Evolutionary conservation across 192 early-diverging fungal species (phyloP).

Genomic region (Dissophora ornata): DNA sequence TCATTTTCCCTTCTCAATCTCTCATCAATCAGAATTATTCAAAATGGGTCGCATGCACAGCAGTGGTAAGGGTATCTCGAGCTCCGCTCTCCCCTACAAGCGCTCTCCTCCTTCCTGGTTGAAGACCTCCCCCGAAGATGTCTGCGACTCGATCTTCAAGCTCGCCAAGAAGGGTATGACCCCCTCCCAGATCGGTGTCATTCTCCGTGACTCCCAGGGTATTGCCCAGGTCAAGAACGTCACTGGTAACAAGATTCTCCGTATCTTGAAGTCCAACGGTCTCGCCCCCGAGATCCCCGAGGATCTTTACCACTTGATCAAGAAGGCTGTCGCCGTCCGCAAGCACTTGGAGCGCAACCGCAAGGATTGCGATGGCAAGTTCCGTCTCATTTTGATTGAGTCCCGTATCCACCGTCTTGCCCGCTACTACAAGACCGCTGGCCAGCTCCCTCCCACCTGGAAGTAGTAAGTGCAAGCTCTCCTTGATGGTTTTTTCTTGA

Average conservation of each 20-base stretch:
- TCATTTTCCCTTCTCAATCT: conserved; percentile 6
- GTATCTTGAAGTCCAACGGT: conserved; percentile 98
- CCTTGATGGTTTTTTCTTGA: conserved; percentile 6
- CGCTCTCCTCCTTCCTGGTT: conserved; percentile 97
- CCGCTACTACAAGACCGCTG: conserved; percentile 98
- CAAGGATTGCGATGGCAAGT: conserved; percentile 99
- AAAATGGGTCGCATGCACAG: conserved; percentile 97
- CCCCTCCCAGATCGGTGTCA: conserved; percentile 98
- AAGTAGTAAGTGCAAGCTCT: conserved; percentile 82
- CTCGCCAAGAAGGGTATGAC: conserved; percentile 99
- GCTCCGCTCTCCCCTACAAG: conserved; percentile 94
- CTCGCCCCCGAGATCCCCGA: conserved; percentile 96
- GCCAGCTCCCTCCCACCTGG: conserved; percentile 97
- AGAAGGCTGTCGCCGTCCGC: conserved; percentile 99
- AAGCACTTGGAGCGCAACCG: conserved; percentile 99
- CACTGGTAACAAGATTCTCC: conserved; percentile 99
- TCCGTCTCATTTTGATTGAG: conserved; percentile 98
- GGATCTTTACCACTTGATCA: conserved; percentile 99
- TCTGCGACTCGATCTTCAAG: conserved; percentile 98
- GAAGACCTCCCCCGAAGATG: conserved; percentile 97
- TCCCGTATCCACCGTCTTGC: conserved; percentile 98
- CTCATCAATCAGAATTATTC: conserved; percentile 40
- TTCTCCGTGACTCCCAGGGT: conserved; percentile 97
- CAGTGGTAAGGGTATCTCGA: conserved; percentile 96
- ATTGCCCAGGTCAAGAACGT: conserved; percentile 96